Evolutionary conservation across 2,329 filamentous ascomycete species (phyloP), one percentile per base, ranked within the genome.

Genomic region (Cladosporium sp.): DNA sequence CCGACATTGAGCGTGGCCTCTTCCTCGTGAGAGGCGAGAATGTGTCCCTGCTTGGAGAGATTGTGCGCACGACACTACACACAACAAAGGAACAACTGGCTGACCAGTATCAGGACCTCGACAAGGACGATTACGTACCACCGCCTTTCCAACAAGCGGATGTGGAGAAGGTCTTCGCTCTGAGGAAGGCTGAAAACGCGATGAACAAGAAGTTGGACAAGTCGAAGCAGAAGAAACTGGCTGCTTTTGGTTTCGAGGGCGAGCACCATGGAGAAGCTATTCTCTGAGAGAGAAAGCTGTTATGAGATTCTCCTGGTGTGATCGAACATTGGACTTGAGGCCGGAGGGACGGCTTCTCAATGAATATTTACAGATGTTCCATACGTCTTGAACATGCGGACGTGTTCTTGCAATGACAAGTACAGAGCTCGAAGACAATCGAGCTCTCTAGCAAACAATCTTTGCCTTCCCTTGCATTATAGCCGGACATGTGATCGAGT

Each of bases 11-110:
- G 9, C 83, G 89, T 54, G 93, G 93, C 46, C 83, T 95, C 58
- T 97, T 93, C 73, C 81, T 97, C 34, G 89, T 98, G 43, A 81
- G 93, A 54, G 93, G 93, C 61, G 93, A 98, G 74, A 98, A 98
- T 69, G 93, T 98, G n/a, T 78, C 95, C 48, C 77, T 98, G 42
- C 80, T 97, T 14, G 93, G 93, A 35, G 95, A 97, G 72, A 95
- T 98, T 63, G 78, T 81, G 72, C 44, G 74, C 53, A 22, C 6
- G 37, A 40, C 22, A 13, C 32, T 9, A 9, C 38, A 18, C 9
- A 3, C 18, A 7, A 28, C 7, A 32, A 41, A 43, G 11, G 16
- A 32, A 44, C 22, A 28, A 13, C 19, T 9, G 31, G 13, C 53
- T n/a, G 28, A 49, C 32, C 3, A 3, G 14, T 49, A 10, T 14